Evolutionary conservation across 768 basidiomycete species (phyloP), one percentile per base, ranked within the genome.

Genomic region (Pleurotus tuber-regium): DNA sequence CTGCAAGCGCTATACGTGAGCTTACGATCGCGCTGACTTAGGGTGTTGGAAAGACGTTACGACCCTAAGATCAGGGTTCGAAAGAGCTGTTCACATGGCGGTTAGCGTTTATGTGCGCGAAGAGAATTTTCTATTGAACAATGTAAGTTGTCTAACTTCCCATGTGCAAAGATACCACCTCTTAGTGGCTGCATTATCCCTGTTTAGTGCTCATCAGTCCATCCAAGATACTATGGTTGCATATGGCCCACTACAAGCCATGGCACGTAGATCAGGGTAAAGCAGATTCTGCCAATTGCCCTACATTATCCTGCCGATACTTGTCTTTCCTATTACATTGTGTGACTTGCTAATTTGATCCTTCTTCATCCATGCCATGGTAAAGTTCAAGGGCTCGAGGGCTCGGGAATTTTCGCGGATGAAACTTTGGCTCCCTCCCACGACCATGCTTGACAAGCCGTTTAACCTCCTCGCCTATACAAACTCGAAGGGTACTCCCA

Each of bases 181-280:
- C n/a, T n/a, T n/a, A n/a, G n/a, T n/a, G n/a, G n/a, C n/a, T n/a
- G n/a, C n/a, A n/a, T n/a, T n/a, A n/a, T n/a, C n/a, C n/a, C n/a
- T n/a, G n/a, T n/a, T n/a, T n/a, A n/a, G n/a, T n/a, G n/a, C n/a
- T n/a, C n/a, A n/a, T n/a, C n/a, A n/a, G n/a, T n/a, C n/a, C n/a
- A n/a, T n/a, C n/a, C n/a, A n/a, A n/a, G n/a, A n/a, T n/a, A n/a
- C n/a, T n/a, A n/a, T n/a, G n/a, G 35, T 38, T 19, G 35, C 35
- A 19, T 19, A 38, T 38, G 21, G 21, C 21, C n/a, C 11, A 38
- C 35, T 38, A 8, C n/a, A 18, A 9, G 21, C 35, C 35, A 25
- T 44, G 24, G 24, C 43, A 25, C 33, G 46, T 47, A 30, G 46
- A 47, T 47, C 46, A 47, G 46, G 46, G 46, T 47, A 21, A 29